Percentiles rank a stretch among this genome's conserved stretches.
These are phyloP conservation scores for Sugiyamaella pinicola DNA, from an alignment of 1,139 yeast genomes.

Conservation along the genomic window DNA sequence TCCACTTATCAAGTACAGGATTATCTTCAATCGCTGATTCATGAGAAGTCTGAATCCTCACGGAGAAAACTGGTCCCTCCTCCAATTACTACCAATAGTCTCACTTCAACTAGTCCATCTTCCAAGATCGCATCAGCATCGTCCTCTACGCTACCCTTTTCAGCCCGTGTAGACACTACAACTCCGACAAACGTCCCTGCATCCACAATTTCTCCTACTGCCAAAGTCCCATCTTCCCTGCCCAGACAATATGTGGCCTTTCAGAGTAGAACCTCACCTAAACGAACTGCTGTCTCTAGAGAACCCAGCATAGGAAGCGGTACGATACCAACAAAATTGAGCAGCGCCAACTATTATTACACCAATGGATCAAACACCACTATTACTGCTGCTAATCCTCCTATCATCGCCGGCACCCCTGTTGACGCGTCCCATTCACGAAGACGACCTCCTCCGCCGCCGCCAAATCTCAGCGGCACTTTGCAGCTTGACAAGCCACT, in stretches of 20 bases:
- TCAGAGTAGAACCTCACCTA: constrained; percentile 22
- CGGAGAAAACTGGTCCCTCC: constrained; percentile 12
- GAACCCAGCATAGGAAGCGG: neutral
- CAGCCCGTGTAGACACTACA: constrained; percentile 1
- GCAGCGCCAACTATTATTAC: constrained; percentile 1
- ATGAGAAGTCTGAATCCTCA: constrained; percentile 30
- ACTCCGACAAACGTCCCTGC: neutral
- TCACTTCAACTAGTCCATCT: neutral
- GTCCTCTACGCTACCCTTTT: constrained; percentile 3
- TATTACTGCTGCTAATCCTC: neutral
- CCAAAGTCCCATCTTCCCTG: constrained; percentile 14
- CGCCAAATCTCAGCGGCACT: constrained; percentile 7
- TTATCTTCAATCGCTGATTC: constrained; percentile 40
- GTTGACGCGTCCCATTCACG: constrained; percentile 18
- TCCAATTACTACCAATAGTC: neutral
- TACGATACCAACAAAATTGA: neutral
- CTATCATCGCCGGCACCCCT: neutral
- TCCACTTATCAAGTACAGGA: constrained; percentile 43
- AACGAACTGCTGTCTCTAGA: constrained; percentile 2
- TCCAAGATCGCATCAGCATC: constrained; percentile 10
- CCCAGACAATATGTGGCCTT: constrained; percentile 23
- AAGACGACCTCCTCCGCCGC: constrained; percentile 18
- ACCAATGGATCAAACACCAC: constrained; percentile 1
- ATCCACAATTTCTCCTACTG: constrained; percentile 3
- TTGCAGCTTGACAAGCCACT: constrained; percentile 20